Evolutionary conservation across 345 rosid species (phyloP), one percentile per base, ranked within the genome.

Genomic region (Pseudoturritis turrita): DNA sequence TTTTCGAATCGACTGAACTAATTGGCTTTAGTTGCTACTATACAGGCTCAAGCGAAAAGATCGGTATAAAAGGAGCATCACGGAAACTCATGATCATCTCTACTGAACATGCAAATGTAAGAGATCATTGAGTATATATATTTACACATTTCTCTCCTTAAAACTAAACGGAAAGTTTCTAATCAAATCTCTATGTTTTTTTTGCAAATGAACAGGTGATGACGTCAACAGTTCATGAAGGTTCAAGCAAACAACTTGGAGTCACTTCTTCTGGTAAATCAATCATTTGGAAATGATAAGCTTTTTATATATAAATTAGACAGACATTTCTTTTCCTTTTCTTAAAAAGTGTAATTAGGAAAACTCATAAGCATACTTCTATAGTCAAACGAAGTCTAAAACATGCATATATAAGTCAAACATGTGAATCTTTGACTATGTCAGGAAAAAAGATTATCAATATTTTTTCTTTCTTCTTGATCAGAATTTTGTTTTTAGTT

Each of bases 21-120:
- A 14, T 66, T 37, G 56, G 21, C 17, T 39, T 65, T 12, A 19
- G 36, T 40, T 21, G 41, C n/a, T 31, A 67, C 53, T 7, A 29
- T 61, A 13, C 35, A 68, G 79, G 58, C 61, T 23, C 46, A 44
- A 68, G 57, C 15, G 51, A 53, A 61, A 45, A 62, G 26, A 52
- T 26, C 0, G 25, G 26, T 17, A 43, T 18, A 3, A 62, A 45
- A 43, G 40, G 23, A 64, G 56, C 21, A n/a, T 17, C 57, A 18
- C 50, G 79, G 51, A 75, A 68, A 19, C 70, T 75, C 26, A 43
- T 75, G 74, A 68, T 75, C 63, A 52, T 68, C 64, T 25, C 64
- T 19, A 62, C 28, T 53, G 70, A 68, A 53, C 58, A 68, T 61
- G 74, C 4, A 53, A 68, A 62, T 45, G 71, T 73, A 73, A 64